Base-by-base conservation (phyloP, 345 rosid genomes). In the Orychophragmus violaceus region DNA sequence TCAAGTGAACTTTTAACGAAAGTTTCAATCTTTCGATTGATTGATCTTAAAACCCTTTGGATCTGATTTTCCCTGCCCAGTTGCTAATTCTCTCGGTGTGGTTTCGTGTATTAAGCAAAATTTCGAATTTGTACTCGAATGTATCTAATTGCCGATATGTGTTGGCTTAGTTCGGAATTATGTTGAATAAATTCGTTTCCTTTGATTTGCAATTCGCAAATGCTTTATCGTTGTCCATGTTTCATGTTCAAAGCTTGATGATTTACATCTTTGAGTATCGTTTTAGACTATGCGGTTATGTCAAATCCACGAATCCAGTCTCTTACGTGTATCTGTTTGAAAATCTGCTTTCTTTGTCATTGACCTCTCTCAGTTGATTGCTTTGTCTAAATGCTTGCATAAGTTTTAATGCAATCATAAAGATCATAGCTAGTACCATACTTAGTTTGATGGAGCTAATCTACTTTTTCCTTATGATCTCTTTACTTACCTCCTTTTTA, bases 31-130 rank as follows among this genome's bases (percentile, higher is more conserved):
- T 64, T 64, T 27, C 18, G 25, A 18, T 56, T 21, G 29, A 49
- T 72, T 72, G 3, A 44, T 48, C 33, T 25, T 7, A 3, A 63
- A 63, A 45, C 37, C 50, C 64, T 35, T 56, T 37, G 70, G 70
- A 72, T 72, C 76, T 64, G 66, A 28, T 8, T 55, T 14, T 28
- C 28, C 33, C 22, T 46, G 19, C 7, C 7, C 65, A 46, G 4
- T 41, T 41, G 5, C 50, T 70, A 42, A 23, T 10, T 64, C 59
- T 37, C 19, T 63, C 49, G 54, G 59, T 37, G 0, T 19, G 27
- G 57, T 36, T 62, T 53, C 57, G 25, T 32, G 1, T 17, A 23
- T 6, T 27, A 52, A 56, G 35, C 11, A 19, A 64, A 25, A 4
- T 21, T 45, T 23, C 30, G 59, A 21, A 25, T 35, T 70, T 62